A percentile compares a stretch with the other conserved stretches of the same genome.
Evolutionary conservation across 768 basidiomycete genomes (phyloP).

Genomic region (Fomitopsis pulvina): DNA sequence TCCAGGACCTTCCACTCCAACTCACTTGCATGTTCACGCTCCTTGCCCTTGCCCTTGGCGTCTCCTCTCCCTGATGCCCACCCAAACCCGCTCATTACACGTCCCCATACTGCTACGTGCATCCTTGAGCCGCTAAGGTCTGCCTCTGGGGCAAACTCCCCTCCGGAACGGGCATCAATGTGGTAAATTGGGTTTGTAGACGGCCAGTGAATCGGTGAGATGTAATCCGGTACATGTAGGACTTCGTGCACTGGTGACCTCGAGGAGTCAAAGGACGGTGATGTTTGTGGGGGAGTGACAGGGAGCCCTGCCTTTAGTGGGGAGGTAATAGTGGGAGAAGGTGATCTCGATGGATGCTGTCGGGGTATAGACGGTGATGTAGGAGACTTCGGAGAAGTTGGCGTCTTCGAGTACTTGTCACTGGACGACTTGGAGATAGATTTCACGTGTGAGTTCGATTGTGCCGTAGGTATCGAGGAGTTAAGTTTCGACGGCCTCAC

Average conservation of each 20-base stretch:
- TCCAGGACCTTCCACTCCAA: constrained; percentile 58
- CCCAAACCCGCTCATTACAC: constrained; percentile 14
- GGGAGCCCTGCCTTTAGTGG: neutral
- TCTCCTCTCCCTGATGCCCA: constrained; percentile 6
- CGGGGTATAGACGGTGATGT: constrained; percentile 14
- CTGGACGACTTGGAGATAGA: neutral
- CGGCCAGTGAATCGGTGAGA: constrained; percentile 73
- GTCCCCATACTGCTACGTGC: constrained; percentile 56
- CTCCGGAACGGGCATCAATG: constrained; percentile 43
- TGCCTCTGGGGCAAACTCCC: constrained; percentile 49
- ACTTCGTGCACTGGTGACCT: neutral
- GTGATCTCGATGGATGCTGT: constrained; percentile 7
- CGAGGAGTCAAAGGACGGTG: neutral
- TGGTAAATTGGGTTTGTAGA: constrained; percentile 79
- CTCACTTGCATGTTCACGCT: constrained; percentile 21
- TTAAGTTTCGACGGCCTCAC: constrained; percentile 6
- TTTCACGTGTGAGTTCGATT: neutral
- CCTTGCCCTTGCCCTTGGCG: constrained; percentile 42
- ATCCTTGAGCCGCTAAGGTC: constrained; percentile 47
- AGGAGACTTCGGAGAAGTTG: constrained; percentile 7
- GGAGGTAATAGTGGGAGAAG: constrained; percentile 1
- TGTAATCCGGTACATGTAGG: constrained; percentile 46
- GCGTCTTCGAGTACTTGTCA: constrained; percentile 8
- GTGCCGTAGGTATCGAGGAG: constrained; percentile 2
- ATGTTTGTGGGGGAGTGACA: neutral